A percentile compares a stretch with the other conserved stretches of the same genome.
These are phyloP conservation scores for Cylindrodendrum hubeiense DNA, from an alignment of 2,329 filamentous ascomycete species.

Conservation along the genomic window DNA sequence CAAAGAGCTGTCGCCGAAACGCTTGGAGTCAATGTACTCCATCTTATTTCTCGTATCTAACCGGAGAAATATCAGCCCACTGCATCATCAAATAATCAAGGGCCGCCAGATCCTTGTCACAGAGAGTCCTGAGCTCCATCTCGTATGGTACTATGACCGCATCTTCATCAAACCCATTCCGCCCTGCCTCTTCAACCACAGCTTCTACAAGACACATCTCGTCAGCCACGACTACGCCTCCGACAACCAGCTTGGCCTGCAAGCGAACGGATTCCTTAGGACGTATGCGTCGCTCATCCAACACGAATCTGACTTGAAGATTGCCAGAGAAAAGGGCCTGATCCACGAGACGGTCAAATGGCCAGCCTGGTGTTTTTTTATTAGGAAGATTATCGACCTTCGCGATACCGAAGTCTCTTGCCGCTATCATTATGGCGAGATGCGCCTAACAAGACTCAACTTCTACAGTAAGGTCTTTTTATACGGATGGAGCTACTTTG, in stretches of 20 bases:
- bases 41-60: too few relatives aligned
- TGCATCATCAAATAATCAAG: conserved; percentile 54
- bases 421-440: conserved; percentile 54
- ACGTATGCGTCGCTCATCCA: conserved; percentile 51
- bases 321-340: conserved; percentile 45
- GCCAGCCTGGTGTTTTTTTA: conserved; percentile 47
- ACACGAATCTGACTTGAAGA: conserved; percentile 49
- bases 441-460: conserved; percentile 53
- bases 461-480: conserved; percentile 41
- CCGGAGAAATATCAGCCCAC: conserved; percentile 48
- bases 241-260: conserved; percentile 41
- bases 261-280: conserved; percentile 54
- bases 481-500: conserved; percentile 37
- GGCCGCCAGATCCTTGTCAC: conserved; percentile 53
- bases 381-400: conserved; percentile 40
- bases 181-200: too few relatives aligned
- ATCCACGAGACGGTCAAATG: conserved; percentile 41
- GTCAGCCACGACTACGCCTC: conserved; percentile 34
- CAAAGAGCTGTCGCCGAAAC: too few relatives aligned
- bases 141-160: background rate
- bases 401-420: conserved; percentile 43
- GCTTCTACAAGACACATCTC: conserved; percentile 52
- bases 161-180: conserved; percentile 48
- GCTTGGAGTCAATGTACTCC: too few relatives aligned
- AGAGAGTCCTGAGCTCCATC: conserved; percentile 53